These are phyloP conservation scores for Fulvia fulva DNA, from an alignment of 2,329 filamentous ascomycete species.

Conservation along the genomic window DNA sequence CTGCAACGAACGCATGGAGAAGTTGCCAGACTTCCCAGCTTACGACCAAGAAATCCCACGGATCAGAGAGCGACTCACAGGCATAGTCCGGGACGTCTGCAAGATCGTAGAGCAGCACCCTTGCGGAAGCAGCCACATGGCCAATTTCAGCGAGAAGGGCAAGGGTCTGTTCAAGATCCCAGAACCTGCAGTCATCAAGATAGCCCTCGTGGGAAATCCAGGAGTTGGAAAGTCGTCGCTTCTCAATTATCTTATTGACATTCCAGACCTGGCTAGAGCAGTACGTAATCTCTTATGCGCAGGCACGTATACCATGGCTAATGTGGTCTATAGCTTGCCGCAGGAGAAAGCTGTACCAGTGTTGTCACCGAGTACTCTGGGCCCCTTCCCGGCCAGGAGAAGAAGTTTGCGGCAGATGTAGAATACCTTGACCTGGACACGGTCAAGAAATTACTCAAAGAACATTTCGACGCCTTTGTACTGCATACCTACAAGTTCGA, in stretches of 20 bases:
- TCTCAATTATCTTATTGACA: conserved; percentile 22
- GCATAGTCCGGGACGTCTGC: conserved; percentile 1
- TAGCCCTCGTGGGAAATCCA: not conserved
- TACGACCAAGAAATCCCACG: conserved; percentile 11
- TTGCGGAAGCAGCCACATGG: not conserved
- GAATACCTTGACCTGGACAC: conserved; percentile 12
- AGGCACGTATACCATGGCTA: not conserved
- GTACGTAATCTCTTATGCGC: not conserved
- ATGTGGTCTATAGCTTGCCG: conserved; percentile 2
- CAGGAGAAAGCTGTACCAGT: conserved; percentile 19
- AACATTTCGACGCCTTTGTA: conserved; percentile 11
- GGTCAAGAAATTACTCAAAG: conserved; percentile 7
- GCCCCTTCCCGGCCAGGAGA: conserved; percentile 8
- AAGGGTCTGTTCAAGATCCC: not conserved
- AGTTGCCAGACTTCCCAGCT: conserved; percentile 3
- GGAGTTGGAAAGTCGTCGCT: conserved; percentile 26
- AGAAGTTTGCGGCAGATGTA: conserved; percentile 15
- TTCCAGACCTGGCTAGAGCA: conserved; percentile 18
- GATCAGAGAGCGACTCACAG: not conserved
- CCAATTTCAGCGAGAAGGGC: not conserved
- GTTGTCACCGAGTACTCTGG: conserved; percentile 15
- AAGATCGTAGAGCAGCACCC: not conserved
- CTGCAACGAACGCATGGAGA: conserved; percentile 6
- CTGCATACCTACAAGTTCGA: conserved; percentile 12
- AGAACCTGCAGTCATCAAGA: not conserved